phyloP scores from a whole-genome alignment of 768 basidiomycete genomes.

The Thelephora ganbajun region DNA sequence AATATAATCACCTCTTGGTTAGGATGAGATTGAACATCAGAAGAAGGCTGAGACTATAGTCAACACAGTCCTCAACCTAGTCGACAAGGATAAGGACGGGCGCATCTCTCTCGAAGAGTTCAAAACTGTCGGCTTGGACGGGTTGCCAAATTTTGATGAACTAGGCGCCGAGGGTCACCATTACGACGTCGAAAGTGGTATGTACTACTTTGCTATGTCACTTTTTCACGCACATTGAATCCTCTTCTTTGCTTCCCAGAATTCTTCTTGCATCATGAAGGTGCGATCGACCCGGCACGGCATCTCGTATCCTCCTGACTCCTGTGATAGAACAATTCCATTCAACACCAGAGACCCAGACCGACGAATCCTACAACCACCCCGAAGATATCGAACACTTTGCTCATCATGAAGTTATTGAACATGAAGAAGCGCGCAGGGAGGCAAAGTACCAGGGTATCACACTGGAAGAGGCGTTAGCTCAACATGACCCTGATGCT shows the following conservation, averaged over 20 bases:
- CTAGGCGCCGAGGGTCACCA: slow-evolving; percentile 89
- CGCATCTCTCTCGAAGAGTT: slow-evolving; percentile 59
- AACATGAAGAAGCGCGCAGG: slow-evolving; percentile 67
- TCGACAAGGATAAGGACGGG: slow-evolving; percentile 72
- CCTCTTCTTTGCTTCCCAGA: slow-evolving; percentile 26
- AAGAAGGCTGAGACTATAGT: slow-evolving; percentile 73
- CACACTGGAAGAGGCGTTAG: slow-evolving; percentile 53
- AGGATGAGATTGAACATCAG: slow-evolving; percentile 71
- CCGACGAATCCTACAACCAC: slow-evolving; percentile 87
- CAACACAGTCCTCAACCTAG: slow-evolving; percentile 43
- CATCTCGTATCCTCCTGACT: neutral
- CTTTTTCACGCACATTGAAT: slow-evolving; percentile 1
- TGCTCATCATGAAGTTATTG: slow-evolving; percentile 75
- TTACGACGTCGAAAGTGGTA: slow-evolving; percentile 83
- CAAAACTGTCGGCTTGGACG: slow-evolving; percentile 52
- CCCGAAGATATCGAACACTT: slow-evolving; percentile 93
- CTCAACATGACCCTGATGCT: slow-evolving; percentile 30
- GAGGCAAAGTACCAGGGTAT: slow-evolving; percentile 82
- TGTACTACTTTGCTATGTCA: slow-evolving; percentile 14
- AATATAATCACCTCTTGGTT: neutral
- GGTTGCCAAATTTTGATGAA: slow-evolving; percentile 70
- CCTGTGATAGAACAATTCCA: slow-evolving; percentile 65
- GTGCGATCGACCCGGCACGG: slow-evolving; percentile 19
- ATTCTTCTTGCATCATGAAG: slow-evolving; percentile 97
- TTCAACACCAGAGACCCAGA: slow-evolving; percentile 93